phyloP scores from a whole-genome alignment of 2,329 filamentous ascomycete species.

The Arthrobotrys conoides region DNA sequence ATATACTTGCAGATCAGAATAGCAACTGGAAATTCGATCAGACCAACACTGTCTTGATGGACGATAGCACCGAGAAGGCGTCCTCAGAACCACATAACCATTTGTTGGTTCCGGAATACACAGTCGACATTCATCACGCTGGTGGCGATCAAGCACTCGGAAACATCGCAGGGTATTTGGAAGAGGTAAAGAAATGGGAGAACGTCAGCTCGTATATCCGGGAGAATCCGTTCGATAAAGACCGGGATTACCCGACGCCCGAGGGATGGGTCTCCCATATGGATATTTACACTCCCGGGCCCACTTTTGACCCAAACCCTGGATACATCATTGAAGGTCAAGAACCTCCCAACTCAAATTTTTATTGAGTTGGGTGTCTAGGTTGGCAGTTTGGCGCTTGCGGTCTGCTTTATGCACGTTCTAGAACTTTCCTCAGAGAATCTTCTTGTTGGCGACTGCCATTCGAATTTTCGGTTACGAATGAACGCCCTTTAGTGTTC shows the following conservation, averaged over 20 bases:
- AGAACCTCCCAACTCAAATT: no score
- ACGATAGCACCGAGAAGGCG: constrained; percentile 86
- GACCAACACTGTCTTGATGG: constrained; percentile 88
- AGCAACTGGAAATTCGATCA: constrained; percentile 70
- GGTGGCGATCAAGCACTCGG: constrained; percentile 68
- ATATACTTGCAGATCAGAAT: constrained; percentile 67
- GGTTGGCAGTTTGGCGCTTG: constrained; percentile 8
- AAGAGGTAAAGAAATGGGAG: constrained; percentile 70
- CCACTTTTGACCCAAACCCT: background rate
- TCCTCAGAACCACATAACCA: constrained; percentile 86
- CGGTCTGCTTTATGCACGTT: background rate
- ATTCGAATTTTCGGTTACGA: background rate
- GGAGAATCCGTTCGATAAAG: constrained; percentile 34
- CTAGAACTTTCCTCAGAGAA: background rate
- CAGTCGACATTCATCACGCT: constrained; percentile 68
- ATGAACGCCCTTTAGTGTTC: background rate
- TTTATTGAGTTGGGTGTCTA: background rate
- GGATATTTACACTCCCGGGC: constrained; percentile 5
- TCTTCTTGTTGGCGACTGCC: background rate
- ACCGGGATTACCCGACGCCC: constrained; percentile 23
- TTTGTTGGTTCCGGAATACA: constrained; percentile 84
- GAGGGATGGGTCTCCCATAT: constrained; percentile 20
- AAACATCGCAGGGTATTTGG: constrained; percentile 72
- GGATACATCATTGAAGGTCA: background rate
- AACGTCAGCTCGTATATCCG: constrained; percentile 68